Evolutionary conservation across 805 yeast species (phyloP).

Genomic region (Wickerhamiella alocasiicola): DNA sequence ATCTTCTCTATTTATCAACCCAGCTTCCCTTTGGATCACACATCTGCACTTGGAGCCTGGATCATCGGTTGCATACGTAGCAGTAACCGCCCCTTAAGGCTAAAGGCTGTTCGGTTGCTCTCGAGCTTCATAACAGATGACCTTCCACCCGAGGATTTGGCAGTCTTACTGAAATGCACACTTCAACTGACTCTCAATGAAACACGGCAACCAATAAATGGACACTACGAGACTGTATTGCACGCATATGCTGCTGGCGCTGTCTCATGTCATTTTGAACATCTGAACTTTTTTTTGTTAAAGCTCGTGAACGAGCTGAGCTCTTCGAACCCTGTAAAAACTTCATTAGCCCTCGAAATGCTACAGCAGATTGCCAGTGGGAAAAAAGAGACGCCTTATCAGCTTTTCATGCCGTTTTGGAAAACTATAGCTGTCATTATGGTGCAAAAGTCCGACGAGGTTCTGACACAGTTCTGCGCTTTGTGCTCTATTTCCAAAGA

Average conservation of each 20-base stretch:
- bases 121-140: slow-evolving; percentile 3
- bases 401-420: slow-evolving; percentile 64
- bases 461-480: slow-evolving; percentile 48
- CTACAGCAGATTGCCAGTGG: slow-evolving; percentile 46
- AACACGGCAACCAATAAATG: background rate
- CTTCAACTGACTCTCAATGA: background rate
- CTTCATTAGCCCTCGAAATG: slow-evolving; percentile 56
- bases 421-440: slow-evolving; percentile 57
- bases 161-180: background rate
- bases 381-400: slow-evolving; percentile 58
- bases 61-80: slow-evolving; percentile 12
- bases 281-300: slow-evolving; percentile 51
- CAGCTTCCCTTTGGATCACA: slow-evolving; percentile 9
- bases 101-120: slow-evolving; percentile 5
- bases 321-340: slow-evolving; percentile 50
- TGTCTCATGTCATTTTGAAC: slow-evolving; percentile 49
- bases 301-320: slow-evolving; percentile 56
- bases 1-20: slow-evolving; percentile 21
- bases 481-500: slow-evolving; percentile 49
- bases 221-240: slow-evolving; percentile 21
- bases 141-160: slow-evolving; percentile 6
- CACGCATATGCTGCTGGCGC: slow-evolving; percentile 54
- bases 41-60: slow-evolving; percentile 12
- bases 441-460: slow-evolving; percentile 40
- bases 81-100: slow-evolving; percentile 8